phyloP scores from a whole-genome alignment of 768 basidiomycete species.

The Auriscalpium microsporum region DNA sequence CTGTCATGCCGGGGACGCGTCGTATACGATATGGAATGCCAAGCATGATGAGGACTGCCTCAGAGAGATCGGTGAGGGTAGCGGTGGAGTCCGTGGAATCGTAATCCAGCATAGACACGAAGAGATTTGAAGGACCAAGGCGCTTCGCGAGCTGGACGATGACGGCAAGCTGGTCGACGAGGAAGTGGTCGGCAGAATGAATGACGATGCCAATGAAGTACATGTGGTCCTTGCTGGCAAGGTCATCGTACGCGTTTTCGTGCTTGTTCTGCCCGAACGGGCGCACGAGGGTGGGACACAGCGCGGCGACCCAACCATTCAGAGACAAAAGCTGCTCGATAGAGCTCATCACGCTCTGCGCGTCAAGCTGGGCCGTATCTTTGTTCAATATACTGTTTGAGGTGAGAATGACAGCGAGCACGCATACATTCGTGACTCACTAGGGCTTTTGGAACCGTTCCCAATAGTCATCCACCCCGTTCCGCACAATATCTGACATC shows the following conservation, averaged over 20 bases:
- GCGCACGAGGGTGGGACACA: constrained; percentile 87
- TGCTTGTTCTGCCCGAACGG: constrained; percentile 90
- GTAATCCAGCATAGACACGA: constrained; percentile 98
- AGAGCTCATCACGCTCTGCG: constrained; percentile 79
- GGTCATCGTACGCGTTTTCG: constrained; percentile 83
- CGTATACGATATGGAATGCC: constrained; percentile 91
- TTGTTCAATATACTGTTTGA: constrained; percentile 57
- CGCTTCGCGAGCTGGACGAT: constrained; percentile 93
- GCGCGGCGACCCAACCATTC: constrained; percentile 96
- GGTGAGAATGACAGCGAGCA: neutral
- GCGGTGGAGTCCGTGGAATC: constrained; percentile 93
- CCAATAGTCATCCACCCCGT: constrained; percentile 87
- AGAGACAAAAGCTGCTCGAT: constrained; percentile 92
- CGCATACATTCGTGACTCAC: constrained; percentile 37
- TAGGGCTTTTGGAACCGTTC: constrained; percentile 86
- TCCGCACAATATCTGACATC: constrained; percentile 61
- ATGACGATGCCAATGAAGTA: constrained; percentile 95
- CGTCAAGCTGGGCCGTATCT: constrained; percentile 84
- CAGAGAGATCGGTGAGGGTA: constrained; percentile 88
- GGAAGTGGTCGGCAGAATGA: constrained; percentile 97
- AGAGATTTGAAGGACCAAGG: constrained; percentile 81
- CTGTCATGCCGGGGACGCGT: constrained; percentile 89
- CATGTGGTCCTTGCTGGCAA: constrained; percentile 71
- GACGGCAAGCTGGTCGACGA: constrained; percentile 95
- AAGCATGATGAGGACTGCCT: constrained; percentile 88